A percentile compares a stretch with the other conserved stretches of the same genome.
Evolutionary conservation across 371 early-diverging fungal genomes (phyloP).

Genomic region (Rhizopus delemar): DNA sequence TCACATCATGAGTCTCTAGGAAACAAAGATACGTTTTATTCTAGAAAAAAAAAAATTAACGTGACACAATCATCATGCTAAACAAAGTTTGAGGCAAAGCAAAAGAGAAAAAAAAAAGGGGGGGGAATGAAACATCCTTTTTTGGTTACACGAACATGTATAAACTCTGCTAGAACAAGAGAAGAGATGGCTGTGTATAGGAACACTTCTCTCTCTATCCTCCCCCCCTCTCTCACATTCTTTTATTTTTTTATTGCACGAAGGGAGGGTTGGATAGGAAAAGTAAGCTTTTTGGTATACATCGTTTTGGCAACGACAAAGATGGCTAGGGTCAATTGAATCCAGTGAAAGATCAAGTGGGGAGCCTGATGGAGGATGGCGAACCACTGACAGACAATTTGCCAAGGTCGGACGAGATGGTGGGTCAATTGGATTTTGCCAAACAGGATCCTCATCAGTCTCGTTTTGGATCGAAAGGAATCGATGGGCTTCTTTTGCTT

Average conservation of each 20-base stretch:
- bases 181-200: slow-evolving; percentile 4
- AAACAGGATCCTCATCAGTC: slow-evolving; percentile 32
- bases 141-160: not conserved
- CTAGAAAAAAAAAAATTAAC: too few species aligned
- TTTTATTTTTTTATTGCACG: not conserved
- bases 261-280: not conserved
- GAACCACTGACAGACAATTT: slow-evolving; percentile 39
- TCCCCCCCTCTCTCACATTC: not conserved
- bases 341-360: not conserved
- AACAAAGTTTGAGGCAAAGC: slow-evolving; percentile 4
- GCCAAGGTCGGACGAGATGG: slow-evolving; percentile 30
- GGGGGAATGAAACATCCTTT: not conserved
- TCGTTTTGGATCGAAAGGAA: slow-evolving; percentile 19
- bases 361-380: not conserved
- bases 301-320: not conserved
- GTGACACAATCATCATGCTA: slow-evolving; percentile 1
- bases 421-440: slow-evolving; percentile 39
- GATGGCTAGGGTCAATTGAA: not conserved
- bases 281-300: not conserved
- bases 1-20: too few species aligned
- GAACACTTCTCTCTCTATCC: not conserved
- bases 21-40: not conserved
- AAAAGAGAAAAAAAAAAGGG: not conserved
- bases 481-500: slow-evolving; percentile 8
- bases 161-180: not conserved